Base-by-base conservation (phyloP, 2,329 filamentous ascomycete species). In the Rosellinia necatrix region DNA sequence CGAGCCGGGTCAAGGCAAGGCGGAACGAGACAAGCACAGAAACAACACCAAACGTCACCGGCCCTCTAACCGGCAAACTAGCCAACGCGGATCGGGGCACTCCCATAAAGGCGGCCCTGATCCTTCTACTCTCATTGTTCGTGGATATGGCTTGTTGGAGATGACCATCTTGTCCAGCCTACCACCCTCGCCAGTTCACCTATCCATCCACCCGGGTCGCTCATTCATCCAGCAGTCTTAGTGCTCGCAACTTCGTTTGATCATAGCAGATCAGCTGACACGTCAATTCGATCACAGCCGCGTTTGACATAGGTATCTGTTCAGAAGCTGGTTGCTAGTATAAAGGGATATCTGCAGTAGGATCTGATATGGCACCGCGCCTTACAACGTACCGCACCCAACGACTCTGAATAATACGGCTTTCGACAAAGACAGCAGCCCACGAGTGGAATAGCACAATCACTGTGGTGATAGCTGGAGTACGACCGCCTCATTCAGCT, bases 121-220 rank as follows among this genome's bases (percentile, higher is more conserved):
- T 59, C 49, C 44, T 53, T 17, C n/a, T 30, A 25, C 27, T 30
- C 34, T n/a, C 41, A 41, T 53, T 56, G 41, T 25, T 27, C 29
- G 27, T 57, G 59, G 64, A 61, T 50, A 67, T 68, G 65, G 65
- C 62, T 61, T 54, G 64, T 65, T 58, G 53, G 63, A 64, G 56
- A 63, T 67, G 63, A 67, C 60, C 40, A 25, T 12, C 30, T 59
- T 51, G 49, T 54, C 57, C 47, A 48, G 42, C 56, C 53, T 49
- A 59, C 40, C 15, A 32, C 29, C n/a, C 34, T 49, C 42, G 32
- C 19, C 34, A 29, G 9, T 6, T 4, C 24, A 27, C 22, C 22
- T 19, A 12, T 50, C 51, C 12, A 49, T 46, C 29, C 13, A 54
- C 42, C 41, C 37, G 22, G 17, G 30, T 56, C 42, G 35, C 34